phyloP scores from a whole-genome alignment of 1,139 yeast genomes.

The Kodamaea anthophila region DNA sequence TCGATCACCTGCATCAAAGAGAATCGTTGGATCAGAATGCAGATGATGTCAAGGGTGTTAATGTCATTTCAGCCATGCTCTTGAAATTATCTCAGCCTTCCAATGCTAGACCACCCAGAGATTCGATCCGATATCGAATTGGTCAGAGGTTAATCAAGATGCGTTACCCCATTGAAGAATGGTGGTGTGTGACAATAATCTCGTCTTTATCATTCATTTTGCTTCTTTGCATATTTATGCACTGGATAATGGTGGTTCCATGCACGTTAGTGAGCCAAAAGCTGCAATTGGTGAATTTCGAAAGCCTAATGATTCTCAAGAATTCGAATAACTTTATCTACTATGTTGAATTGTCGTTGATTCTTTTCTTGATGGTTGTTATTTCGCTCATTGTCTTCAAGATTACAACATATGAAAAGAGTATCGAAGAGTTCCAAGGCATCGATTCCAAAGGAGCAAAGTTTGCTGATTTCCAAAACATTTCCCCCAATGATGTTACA shows the following conservation, averaged over 20 bases:
- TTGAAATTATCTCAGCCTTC: constrained; percentile 15
- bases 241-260: constrained; percentile 27
- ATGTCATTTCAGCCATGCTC: constrained; percentile 22
- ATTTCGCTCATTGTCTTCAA: constrained; percentile 25
- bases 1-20: constrained; percentile 14
- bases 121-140: constrained; percentile 21
- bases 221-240: constrained; percentile 16
- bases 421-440: constrained; percentile 3
- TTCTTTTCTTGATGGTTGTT: constrained; percentile 24
- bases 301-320: constrained; percentile 12
- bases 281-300: constrained; percentile 13
- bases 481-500: constrained; percentile 13
- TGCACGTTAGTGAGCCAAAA: constrained; percentile 16
- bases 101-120: constrained; percentile 15
- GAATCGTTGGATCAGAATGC: neutral
- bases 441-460: constrained; percentile 3
- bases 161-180: constrained; percentile 20
- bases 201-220: constrained; percentile 12
- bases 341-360: constrained; percentile 26
- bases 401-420: constrained; percentile 12
- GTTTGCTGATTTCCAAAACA: constrained; percentile 8
- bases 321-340: constrained; percentile 22
- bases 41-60: constrained; percentile 17
- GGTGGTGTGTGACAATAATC: constrained; percentile 5
- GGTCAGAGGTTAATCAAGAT: constrained; percentile 34